Percentiles rank a stretch among this genome's conserved stretches.
Evolutionary conservation across 768 basidiomycete genomes (phyloP).

Genomic region (Lyophyllum decastes): DNA sequence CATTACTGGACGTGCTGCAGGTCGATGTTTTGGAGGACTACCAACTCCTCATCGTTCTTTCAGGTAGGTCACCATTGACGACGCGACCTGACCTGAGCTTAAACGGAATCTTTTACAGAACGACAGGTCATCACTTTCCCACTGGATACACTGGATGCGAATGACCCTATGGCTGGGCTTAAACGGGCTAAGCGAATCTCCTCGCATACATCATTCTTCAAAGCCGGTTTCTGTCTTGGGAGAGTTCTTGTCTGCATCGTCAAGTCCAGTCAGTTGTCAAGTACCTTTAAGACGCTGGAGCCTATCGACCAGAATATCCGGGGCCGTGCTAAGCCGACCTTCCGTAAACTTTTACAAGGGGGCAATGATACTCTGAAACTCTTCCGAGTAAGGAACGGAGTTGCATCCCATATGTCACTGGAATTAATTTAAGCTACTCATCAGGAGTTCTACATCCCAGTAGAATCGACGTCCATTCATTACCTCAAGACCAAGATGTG

Average conservation of each 20-base stretch:
- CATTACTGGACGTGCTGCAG: slow-evolving; percentile 87
- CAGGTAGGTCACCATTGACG: slow-evolving; percentile 53
- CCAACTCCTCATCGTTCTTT: slow-evolving; percentile 94
- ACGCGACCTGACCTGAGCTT: not conserved
- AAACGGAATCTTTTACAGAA: slow-evolving; percentile 48
- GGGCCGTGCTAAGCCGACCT: slow-evolving; percentile 84
- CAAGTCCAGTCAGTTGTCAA: slow-evolving; percentile 92
- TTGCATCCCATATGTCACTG: not conserved
- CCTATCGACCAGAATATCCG: slow-evolving; percentile 89
- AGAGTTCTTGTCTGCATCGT: slow-evolving; percentile 94
- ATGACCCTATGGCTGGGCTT: slow-evolving; percentile 87
- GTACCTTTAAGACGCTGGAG: slow-evolving; percentile 96
- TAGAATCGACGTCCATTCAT: slow-evolving; percentile 95
- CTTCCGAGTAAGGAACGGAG: slow-evolving; percentile 68
- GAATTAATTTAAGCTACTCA: slow-evolving; percentile 4
- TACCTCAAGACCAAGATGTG: slow-evolving; percentile 97
- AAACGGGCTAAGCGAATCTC: slow-evolving; percentile 95
- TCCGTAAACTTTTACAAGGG: slow-evolving; percentile 91
- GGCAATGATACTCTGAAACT: slow-evolving; percentile 91
- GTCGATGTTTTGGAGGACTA: slow-evolving; percentile 97
- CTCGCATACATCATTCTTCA: slow-evolving; percentile 97
- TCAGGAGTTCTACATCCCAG: slow-evolving; percentile 98
- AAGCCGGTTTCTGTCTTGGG: slow-evolving; percentile 90
- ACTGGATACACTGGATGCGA: slow-evolving; percentile 86
- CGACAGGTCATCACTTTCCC: slow-evolving; percentile 96